Conservation (phyloP, 2,329 filamentous ascomycete species). For the Arthrobotrys musiformis region DNA sequence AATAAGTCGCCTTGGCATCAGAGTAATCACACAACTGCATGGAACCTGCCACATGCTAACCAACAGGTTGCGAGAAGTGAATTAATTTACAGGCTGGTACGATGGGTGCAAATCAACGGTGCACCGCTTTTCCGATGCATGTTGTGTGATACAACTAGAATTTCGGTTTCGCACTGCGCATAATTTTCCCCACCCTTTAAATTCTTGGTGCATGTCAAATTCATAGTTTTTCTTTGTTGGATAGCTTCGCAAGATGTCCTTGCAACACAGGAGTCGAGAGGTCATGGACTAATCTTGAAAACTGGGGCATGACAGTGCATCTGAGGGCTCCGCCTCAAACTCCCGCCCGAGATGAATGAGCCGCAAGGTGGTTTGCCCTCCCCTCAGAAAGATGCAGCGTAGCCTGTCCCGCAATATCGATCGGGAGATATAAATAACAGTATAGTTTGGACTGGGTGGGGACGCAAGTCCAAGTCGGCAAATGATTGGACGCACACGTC, state of each 20-base stretch:
- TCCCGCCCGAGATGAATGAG: conserved; percentile 22
- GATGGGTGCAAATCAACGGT: background rate
- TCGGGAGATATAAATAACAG: conserved; percentile 37
- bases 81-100: background rate
- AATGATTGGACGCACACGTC: conserved; percentile 24
- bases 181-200: background rate
- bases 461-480: background rate
- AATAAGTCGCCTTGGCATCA: conserved; percentile 33
- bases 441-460: conserved; percentile 12
- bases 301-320: conserved; percentile 24
- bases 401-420: conserved; percentile 13
- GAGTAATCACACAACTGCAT: conserved; percentile 34
- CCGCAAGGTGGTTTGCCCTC: conserved; percentile 24
- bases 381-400: background rate
- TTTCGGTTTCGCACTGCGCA: conserved; percentile 6
- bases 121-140: background rate
- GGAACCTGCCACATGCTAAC: conserved; percentile 12
- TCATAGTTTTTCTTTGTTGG: background rate
- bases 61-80: background rate
- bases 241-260: background rate
- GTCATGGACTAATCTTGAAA: background rate
- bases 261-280: conserved; percentile 15
- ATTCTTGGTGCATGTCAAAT: background rate
- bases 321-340: conserved; percentile 29
- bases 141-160: conserved; percentile 1